These are phyloP conservation scores for Primulina huaijiensis DNA, from an alignment of 257 asterid genomes.

Conservation along the genomic window DNA sequence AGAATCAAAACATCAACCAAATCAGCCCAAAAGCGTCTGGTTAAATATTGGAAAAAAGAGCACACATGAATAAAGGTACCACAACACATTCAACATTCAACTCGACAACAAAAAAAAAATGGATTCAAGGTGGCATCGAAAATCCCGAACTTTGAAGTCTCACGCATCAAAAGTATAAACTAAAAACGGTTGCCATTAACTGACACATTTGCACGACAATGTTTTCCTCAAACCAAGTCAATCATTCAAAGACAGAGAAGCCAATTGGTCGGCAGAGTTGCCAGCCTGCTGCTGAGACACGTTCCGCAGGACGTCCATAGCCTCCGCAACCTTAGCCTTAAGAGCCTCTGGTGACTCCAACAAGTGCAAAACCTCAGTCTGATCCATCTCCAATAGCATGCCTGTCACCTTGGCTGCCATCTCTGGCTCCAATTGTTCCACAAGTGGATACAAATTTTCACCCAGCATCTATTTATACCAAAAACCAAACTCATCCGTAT, in stretches of 20 bases:
- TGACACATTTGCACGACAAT: background rate
- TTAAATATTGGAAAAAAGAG: background rate
- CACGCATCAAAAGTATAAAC: background rate
- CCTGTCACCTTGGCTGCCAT: slow-evolving; percentile 63
- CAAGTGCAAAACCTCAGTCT: slow-evolving; percentile 57
- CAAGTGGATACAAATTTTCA: slow-evolving; percentile 52
- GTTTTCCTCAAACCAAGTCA: background rate
- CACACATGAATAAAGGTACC: background rate
- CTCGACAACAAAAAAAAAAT: background rate
- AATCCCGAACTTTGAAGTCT: background rate
- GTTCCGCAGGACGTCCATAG: slow-evolving; percentile 53
- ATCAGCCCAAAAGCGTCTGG: background rate
- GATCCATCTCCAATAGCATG: slow-evolving; percentile 65
- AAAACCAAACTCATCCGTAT: background rate
- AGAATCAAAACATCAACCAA: background rate
- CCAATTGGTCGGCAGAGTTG: slow-evolving; percentile 42
- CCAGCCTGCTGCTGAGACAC: slow-evolving; percentile 45
- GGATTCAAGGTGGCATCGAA: background rate
- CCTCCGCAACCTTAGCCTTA: slow-evolving; percentile 60
- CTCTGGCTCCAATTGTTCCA: slow-evolving; percentile 58
- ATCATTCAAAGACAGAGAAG: slow-evolving; percentile 40
- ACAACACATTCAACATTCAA: background rate
- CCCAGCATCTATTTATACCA: slow-evolving; percentile 48
- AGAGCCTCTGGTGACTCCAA: slow-evolving; percentile 59
- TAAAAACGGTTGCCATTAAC: background rate